These are phyloP conservation scores for Plasmodium adleri DNA, from an alignment of 169 alveolate genomes.

Conservation along the genomic window DNA sequence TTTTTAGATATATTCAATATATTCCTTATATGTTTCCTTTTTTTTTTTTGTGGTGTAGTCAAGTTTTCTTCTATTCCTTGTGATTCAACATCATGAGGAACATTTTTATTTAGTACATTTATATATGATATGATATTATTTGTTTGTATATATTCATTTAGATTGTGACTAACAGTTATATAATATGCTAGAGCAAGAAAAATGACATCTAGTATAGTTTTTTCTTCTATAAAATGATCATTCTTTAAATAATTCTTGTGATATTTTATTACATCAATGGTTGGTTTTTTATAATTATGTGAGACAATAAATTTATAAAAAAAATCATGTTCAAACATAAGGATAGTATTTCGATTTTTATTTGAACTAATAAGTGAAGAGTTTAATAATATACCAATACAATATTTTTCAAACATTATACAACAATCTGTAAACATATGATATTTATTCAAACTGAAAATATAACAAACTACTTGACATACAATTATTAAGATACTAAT, in stretches of 20 bases:
- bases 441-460: conserved; percentile 46
- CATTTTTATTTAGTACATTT: conserved; percentile 24
- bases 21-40: not conserved
- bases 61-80: not conserved
- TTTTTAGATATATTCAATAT: not conserved
- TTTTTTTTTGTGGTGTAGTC: conserved; percentile 1
- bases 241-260: conserved; percentile 28
- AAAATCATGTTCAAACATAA: conserved; percentile 70
- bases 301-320: conserved; percentile 34
- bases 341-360: conserved; percentile 28
- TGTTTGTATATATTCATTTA: conserved; percentile 23
- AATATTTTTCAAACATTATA: conserved; percentile 40
- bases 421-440: conserved; percentile 23
- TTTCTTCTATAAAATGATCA: conserved; percentile 60
- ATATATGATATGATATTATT: conserved; percentile 37
- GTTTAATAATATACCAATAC: conserved; percentile 63
- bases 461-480: conserved; percentile 56
- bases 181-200: conserved; percentile 63
- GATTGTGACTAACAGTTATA: conserved; percentile 55
- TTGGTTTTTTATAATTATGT: not conserved
- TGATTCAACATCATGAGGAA: not conserved
- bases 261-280: conserved; percentile 8
- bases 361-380: conserved; percentile 42
- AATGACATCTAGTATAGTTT: conserved; percentile 57
- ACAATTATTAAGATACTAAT: conserved; percentile 55